Evolutionary conservation across 768 basidiomycete genomes (phyloP), one percentile per base, ranked within the genome.

Genomic region (Panellus pusillus): DNA sequence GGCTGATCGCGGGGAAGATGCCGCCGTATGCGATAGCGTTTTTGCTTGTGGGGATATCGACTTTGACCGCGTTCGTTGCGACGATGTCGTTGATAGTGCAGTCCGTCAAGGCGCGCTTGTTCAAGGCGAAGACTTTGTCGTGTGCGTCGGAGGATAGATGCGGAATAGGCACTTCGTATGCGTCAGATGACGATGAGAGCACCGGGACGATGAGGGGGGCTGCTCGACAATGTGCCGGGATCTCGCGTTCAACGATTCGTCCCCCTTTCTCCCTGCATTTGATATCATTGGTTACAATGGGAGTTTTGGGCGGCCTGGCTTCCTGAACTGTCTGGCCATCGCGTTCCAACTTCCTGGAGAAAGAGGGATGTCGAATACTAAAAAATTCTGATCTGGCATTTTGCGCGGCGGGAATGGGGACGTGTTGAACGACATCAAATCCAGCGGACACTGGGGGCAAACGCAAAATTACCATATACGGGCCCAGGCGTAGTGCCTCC

Each of bases 11-110:
- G 9, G 73, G 68, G 60, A 75, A 79, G 0, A 74, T 68, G 6
- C 69, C 77, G 13, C 77, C 76, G 45, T 79, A 78, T 36, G 74
- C 68, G 15, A 58, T 59, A 4, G 65, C 63, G 56, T 63, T 70
- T 51, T 38, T 17, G 9, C 46, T 56, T 28, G 64, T 61, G 27
- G 51, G 44, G 29, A 77, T 61, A 18, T 74, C 70, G 27, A 78
- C 62, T 24, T 64, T 61, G 14, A 72, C 58, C 4, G 70, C 77
- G 53, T 79, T 79, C 9, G 77, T 79, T 4, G 70, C 68, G 24
- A 78, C 73, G 4, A 76, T 76, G 51, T 78, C 75, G 32, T 77
- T 68, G 9, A 57, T 47, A 28, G 66, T 65, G 42, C 71, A 75
- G 44, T 74, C 73, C 18, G 69, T 68, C 8, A 50, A 38, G 14